Evolutionary conservation across 495 filamentous ascomycete species (phyloP).

Genomic region (Tuber brumale): DNA sequence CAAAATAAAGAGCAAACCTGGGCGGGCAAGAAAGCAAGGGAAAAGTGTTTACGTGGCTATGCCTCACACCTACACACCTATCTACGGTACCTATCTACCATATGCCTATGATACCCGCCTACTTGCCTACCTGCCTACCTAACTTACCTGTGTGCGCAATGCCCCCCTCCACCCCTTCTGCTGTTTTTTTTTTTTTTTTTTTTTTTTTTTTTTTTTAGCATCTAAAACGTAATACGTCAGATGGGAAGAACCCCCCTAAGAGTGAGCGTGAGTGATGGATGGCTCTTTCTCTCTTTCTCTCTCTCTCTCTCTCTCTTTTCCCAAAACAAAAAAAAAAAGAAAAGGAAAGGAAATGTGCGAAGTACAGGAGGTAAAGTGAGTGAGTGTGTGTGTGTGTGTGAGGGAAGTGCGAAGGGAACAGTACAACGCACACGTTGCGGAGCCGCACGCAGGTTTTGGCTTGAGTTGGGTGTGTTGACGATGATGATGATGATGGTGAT

Average conservation of each 20-base stretch:
- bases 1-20: neutral
- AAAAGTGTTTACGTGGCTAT: neutral
- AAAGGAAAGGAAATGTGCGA: neutral
- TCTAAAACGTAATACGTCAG: slow-evolving; percentile 4
- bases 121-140: neutral
- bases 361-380: slow-evolving; percentile 17
- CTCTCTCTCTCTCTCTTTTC: neutral
- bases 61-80: neutral
- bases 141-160: neutral
- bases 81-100: neutral
- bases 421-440: slow-evolving; percentile 1
- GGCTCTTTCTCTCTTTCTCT: neutral
- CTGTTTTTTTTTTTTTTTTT: too few species aligned
- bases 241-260: neutral
- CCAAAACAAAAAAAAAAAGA: neutral
- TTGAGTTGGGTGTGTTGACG: neutral
- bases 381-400: slow-evolving; percentile 15
- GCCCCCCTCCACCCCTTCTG: neutral
- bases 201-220: neutral
- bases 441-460: neutral
- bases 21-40: neutral
- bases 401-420: slow-evolving; percentile 7
- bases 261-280: neutral
- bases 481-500: slow-evolving; percentile 53
- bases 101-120: too few species aligned